A percentile compares a stretch with the other conserved stretches of the same genome.
Conservation (phyloP, 2,329 filamentous ascomycete genomes). For the Fusarium ramigenum region DNA sequence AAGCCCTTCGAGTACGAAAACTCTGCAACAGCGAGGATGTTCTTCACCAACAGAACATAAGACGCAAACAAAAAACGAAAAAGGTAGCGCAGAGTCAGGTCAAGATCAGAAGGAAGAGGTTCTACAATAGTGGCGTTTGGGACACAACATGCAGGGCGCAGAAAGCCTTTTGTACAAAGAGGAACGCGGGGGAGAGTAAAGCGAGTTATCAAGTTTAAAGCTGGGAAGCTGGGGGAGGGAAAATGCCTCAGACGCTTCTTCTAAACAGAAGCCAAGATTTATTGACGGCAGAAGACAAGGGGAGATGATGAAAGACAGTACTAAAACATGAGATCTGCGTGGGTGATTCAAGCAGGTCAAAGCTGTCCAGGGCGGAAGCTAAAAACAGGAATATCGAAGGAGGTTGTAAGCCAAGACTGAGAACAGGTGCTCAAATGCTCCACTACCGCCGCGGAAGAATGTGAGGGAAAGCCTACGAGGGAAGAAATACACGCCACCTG, state of each 20-base stretch:
- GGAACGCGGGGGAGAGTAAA: background rate
- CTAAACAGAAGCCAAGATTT: constrained; percentile 20
- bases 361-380: background rate
- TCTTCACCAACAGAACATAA: background rate
- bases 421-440: background rate
- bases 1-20: background rate
- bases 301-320: constrained; percentile 33
- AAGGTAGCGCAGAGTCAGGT: background rate
- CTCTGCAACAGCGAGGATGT: background rate
- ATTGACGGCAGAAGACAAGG: constrained; percentile 9
- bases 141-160: background rate
- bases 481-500: background rate
- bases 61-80: background rate
- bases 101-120: background rate
- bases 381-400: constrained; percentile 17
- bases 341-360: constrained; percentile 24
- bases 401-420: constrained; percentile 6
- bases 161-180: constrained; percentile 29
- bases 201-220: background rate
- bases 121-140: constrained; percentile 4
- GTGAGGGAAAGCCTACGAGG: background rate
- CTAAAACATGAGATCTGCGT: constrained; percentile 28
- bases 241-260: constrained; percentile 24
- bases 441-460: background rate
- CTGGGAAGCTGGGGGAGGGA: background rate